These are phyloP conservation scores for Botryotinia calthae DNA, from an alignment of 2,329 filamentous ascomycete species.

Conservation along the genomic window DNA sequence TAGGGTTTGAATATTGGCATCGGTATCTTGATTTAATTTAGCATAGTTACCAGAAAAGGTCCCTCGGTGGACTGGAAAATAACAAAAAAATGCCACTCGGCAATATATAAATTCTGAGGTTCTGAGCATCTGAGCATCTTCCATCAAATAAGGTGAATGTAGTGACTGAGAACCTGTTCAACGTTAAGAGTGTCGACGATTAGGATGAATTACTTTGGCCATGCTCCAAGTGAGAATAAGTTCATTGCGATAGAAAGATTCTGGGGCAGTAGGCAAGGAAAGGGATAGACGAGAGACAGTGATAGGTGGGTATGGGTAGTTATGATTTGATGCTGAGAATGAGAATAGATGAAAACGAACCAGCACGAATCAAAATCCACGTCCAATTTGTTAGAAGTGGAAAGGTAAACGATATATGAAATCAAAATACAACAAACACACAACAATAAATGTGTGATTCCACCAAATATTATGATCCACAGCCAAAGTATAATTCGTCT, in stretches of 20 bases:
- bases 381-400: not conserved
- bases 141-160: not conserved
- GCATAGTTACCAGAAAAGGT: constrained; percentile 22
- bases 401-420: no score
- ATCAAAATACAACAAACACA: not conserved
- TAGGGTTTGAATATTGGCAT: constrained; percentile 18
- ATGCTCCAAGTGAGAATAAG: not conserved
- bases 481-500: not conserved
- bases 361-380: not conserved
- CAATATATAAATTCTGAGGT: constrained; percentile 14
- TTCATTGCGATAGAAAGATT: not conserved
- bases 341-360: not conserved
- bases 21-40: constrained; percentile 23
- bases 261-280: not conserved
- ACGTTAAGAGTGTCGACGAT: not conserved
- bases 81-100: constrained; percentile 31
- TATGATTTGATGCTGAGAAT: not conserved
- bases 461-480: not conserved
- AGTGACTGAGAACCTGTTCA: not conserved
- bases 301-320: not conserved
- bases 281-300: not conserved
- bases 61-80: constrained; percentile 21
- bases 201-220: no score
- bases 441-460: not conserved
- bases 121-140: not conserved